These are phyloP conservation scores for Boletus bicolor DNA, from an alignment of 768 basidiomycete genomes.

Conservation along the genomic window DNA sequence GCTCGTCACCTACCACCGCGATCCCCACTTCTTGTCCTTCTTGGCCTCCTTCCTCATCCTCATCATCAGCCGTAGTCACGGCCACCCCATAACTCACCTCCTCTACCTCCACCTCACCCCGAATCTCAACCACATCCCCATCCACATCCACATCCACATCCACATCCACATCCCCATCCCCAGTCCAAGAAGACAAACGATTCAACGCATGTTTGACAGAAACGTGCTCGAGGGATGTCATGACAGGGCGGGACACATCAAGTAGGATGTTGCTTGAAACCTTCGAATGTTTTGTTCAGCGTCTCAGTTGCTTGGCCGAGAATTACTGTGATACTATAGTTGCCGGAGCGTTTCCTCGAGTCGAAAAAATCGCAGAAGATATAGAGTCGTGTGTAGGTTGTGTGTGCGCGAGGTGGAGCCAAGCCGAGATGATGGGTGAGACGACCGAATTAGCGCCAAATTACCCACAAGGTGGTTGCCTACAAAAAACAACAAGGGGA, in stretches of 20 bases:
- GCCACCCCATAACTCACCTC: slow-evolving; percentile 15
- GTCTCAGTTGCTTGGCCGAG: not conserved
- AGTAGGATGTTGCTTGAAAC: not conserved
- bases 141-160: not conserved
- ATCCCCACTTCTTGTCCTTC: not conserved
- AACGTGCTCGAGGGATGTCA: slow-evolving; percentile 29
- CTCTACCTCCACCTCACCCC: not conserved
- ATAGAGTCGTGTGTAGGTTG: not conserved
- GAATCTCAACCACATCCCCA: not conserved
- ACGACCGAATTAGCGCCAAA: not conserved
- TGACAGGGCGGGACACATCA: slow-evolving; percentile 20
- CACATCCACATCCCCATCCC: not conserved
- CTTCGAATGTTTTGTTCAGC: not conserved
- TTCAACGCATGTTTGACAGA: slow-evolving; percentile 15
- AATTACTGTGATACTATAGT: not conserved
- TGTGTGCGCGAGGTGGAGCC: not conserved
- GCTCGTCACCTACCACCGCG: not conserved
- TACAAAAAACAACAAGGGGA: not conserved
- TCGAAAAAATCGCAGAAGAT: not conserved
- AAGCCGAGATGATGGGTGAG: not conserved
- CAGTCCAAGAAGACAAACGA: not conserved
- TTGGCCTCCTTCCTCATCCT: not conserved
- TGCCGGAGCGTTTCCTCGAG: not conserved
- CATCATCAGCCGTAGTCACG: slow-evolving; percentile 13
- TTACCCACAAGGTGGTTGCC: not conserved